Conservation (phyloP, 345 rosid genomes). For the Kernera saxatilis region DNA sequence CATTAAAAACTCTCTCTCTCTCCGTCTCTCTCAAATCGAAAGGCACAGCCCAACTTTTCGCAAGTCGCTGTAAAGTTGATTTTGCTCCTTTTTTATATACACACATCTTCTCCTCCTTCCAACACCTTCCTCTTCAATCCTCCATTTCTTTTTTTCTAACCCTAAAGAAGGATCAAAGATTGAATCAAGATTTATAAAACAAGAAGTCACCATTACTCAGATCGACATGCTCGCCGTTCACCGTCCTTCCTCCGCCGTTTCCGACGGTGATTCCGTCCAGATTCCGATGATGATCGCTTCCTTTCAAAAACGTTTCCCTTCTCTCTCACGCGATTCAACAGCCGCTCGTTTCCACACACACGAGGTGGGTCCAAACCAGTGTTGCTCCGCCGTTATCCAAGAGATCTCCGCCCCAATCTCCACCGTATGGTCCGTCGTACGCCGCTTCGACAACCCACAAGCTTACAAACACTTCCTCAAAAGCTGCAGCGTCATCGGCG, state of each 20-base stretch:
- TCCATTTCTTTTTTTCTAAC: neutral
- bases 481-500: conserved; percentile 60
- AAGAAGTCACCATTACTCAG: neutral
- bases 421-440: conserved; percentile 70
- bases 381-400: conserved; percentile 58
- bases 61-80: conserved; percentile 33
- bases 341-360: conserved; percentile 45
- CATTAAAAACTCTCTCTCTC: conserved; percentile 27
- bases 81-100: conserved; percentile 14
- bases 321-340: conserved; percentile 28
- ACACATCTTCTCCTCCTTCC: neutral
- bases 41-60: conserved; percentile 23
- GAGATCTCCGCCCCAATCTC: conserved; percentile 54
- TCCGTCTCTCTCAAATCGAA: conserved; percentile 9
- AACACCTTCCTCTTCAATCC: conserved; percentile 11
- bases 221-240: conserved; percentile 25
- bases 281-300: conserved; percentile 22
- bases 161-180: neutral
- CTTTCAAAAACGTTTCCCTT: conserved; percentile 37
- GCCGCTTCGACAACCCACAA: conserved; percentile 71
- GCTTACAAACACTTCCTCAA: conserved; percentile 67
- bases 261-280: conserved; percentile 16
- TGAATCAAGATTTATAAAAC: conserved; percentile 12
- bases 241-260: conserved; percentile 29
- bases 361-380: conserved; percentile 48